A percentile compares a stretch with the other conserved stretches of the same genome.
phyloP scores from a whole-genome alignment of 768 basidiomycete species.

The Dioszegia aurantiaca region DNA sequence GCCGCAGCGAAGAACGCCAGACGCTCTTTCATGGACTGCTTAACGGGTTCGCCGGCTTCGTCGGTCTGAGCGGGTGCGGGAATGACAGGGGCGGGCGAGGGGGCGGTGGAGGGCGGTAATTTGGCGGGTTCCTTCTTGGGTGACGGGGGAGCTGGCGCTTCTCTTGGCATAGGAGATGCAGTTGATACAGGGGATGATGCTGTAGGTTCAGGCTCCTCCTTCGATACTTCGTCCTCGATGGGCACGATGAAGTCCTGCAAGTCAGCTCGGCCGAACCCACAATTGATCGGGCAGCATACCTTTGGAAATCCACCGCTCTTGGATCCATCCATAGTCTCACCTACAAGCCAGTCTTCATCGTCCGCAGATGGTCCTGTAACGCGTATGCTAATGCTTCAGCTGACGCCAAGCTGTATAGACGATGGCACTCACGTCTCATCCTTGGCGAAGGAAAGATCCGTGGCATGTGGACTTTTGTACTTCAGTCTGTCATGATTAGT shows the following conservation, averaged over 20 bases:
- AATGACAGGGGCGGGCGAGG: conserved; percentile 14
- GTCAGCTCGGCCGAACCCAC: not conserved
- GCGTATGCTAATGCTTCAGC: conserved; percentile 37
- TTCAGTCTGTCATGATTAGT: too few species aligned
- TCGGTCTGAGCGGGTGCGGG: conserved; percentile 11
- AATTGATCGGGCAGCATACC: conserved; percentile 21
- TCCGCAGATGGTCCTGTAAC: conserved; percentile 47
- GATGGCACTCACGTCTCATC: conserved; percentile 47
- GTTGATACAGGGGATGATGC: conserved; percentile 8
- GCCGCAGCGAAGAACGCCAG: conserved; percentile 49
- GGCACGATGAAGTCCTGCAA: conserved; percentile 46
- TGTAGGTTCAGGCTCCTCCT: conserved; percentile 4
- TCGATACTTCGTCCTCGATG: conserved; percentile 30
- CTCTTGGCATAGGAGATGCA: conserved; percentile 15
- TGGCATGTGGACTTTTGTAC: conserved; percentile 51
- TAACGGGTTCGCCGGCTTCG: conserved; percentile 16
- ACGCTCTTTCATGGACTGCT: conserved; percentile 48
- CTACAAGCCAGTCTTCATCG: conserved; percentile 51
- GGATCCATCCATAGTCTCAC: conserved; percentile 48
- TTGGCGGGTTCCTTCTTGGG: conserved; percentile 12
- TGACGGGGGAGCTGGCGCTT: conserved; percentile 20
- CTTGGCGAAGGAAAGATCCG: conserved; percentile 50
- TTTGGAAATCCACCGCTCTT: conserved; percentile 49
- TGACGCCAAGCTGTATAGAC: not conserved
- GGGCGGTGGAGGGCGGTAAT: conserved; percentile 20